Conservation (phyloP, 2,329 filamentous ascomycete genomes). For the Pestalotiopsis sp. region DNA sequence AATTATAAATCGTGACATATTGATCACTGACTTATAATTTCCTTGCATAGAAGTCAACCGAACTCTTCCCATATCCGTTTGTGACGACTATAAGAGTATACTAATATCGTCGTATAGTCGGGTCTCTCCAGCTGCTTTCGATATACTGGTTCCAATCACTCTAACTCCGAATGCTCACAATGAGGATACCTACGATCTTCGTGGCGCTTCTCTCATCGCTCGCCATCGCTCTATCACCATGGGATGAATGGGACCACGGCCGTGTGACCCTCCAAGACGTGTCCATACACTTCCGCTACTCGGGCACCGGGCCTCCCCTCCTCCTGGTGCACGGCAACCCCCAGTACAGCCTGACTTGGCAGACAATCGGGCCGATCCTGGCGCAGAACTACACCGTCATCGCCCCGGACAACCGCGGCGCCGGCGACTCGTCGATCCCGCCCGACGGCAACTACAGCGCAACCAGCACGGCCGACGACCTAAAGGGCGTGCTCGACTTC, state of each 20-base stretch:
- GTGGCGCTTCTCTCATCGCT: neutral
- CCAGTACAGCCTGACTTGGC: slow-evolving; percentile 41
- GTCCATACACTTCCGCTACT: slow-evolving; percentile 44
- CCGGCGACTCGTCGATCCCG: slow-evolving; percentile 41
- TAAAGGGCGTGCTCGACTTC: slow-evolving; percentile 42
- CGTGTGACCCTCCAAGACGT: slow-evolving; percentile 38
- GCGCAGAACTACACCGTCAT: slow-evolving; percentile 45
- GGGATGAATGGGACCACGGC: slow-evolving; percentile 37
- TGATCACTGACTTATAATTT: too few relatives aligned
- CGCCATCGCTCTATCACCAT: slow-evolving; percentile 18
- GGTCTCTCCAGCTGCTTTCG: too few relatives aligned
- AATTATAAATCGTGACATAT: too few relatives aligned
- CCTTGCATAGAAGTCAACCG: too few relatives aligned
- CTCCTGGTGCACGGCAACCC: slow-evolving; percentile 44
- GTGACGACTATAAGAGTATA: too few relatives aligned
- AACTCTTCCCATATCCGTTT: too few relatives aligned
- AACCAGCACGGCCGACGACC: slow-evolving; percentile 37
- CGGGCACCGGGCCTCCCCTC: slow-evolving; percentile 38
- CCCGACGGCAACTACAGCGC: slow-evolving; percentile 41
- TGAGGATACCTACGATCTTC: too few relatives aligned
- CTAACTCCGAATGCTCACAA: too few relatives aligned
- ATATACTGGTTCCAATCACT: too few relatives aligned
- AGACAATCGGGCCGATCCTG: slow-evolving; percentile 38
- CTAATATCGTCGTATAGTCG: too few relatives aligned
- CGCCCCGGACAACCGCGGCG: slow-evolving; percentile 42